Conservation (phyloP, 495 filamentous ascomycete species). For the Hypoxylon intermedium region DNA sequence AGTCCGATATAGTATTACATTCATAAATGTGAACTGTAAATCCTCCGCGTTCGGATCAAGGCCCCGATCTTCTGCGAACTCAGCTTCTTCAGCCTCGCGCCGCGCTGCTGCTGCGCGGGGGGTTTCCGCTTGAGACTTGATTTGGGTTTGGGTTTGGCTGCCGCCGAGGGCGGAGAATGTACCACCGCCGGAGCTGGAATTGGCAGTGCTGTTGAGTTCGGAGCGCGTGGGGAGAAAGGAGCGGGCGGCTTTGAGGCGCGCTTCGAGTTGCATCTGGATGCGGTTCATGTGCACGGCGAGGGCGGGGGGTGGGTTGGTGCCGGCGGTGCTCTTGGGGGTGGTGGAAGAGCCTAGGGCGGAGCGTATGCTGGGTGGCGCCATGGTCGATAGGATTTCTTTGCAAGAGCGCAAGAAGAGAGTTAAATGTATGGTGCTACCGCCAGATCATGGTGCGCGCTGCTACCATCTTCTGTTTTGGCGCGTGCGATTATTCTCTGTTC, state of each 20-base stretch:
- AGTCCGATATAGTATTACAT: no score
- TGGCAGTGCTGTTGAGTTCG: slow-evolving; percentile 15
- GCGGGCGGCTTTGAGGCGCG: slow-evolving; percentile 29
- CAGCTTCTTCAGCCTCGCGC: slow-evolving; percentile 27
- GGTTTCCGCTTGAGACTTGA: not conserved
- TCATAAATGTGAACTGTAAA: no score
- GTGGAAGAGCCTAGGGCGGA: slow-evolving; percentile 1
- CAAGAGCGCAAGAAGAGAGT: not conserved
- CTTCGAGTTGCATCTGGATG: slow-evolving; percentile 42
- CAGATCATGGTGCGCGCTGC: slow-evolving; percentile 9
- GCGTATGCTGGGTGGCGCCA: slow-evolving; percentile 39
- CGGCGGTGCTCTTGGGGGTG: slow-evolving; percentile 4
- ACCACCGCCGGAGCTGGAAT: slow-evolving; percentile 19
- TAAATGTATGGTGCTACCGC: slow-evolving; percentile 6
- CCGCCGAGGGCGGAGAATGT: slow-evolving; percentile 46
- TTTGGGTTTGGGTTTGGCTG: not conserved
- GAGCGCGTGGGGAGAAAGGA: slow-evolving; percentile 29
- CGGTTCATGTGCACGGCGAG: slow-evolving; percentile 47
- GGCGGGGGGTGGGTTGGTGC: slow-evolving; percentile 43
- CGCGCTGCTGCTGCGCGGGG: not conserved
- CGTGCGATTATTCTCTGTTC: no score
- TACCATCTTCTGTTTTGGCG: not conserved
- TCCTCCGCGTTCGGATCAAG: slow-evolving; percentile 50
- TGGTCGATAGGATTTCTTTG: slow-evolving; percentile 1
- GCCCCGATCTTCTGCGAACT: slow-evolving; percentile 37